These are phyloP conservation scores for Sugiyamaella smithiae DNA, from an alignment of 805 yeast species.

Conservation along the genomic window DNA sequence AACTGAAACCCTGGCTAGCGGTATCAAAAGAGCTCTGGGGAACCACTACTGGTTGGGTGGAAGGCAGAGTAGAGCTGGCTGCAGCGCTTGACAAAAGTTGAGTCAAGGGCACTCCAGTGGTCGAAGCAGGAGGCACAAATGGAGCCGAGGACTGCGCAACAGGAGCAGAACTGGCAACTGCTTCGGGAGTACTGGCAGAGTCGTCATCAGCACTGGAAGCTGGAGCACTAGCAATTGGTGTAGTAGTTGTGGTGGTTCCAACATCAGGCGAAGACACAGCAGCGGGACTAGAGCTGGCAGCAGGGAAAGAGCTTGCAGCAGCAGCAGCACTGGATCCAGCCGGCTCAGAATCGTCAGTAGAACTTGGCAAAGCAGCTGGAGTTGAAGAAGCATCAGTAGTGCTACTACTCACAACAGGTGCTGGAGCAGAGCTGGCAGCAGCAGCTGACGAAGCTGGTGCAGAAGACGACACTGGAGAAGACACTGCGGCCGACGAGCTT, in stretches of 20 bases:
- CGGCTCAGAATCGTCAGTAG: neutral
- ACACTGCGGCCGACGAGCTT: neutral
- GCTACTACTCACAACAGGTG: neutral
- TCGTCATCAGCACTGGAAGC: constrained; percentile 4
- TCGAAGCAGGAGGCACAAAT: constrained; percentile 6
- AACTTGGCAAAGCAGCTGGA: constrained; percentile 1
- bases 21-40: constrained; percentile 9
- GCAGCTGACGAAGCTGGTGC: constrained; percentile 2
- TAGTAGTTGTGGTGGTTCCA: constrained; percentile 6
- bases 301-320: constrained; percentile 1
- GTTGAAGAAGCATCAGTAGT: constrained; percentile 3
- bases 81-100: constrained; percentile 7
- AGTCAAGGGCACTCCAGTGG: constrained; percentile 7
- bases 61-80: constrained; percentile 7
- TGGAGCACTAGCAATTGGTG: constrained; percentile 12
- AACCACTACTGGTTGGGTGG: constrained; percentile 5
- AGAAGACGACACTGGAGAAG: neutral
- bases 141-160: constrained; percentile 5
- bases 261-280: neutral
- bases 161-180: neutral
- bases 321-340: constrained; percentile 1
- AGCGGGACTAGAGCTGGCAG: constrained; percentile 6
- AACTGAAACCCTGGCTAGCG: neutral
- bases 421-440: neutral
- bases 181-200: constrained; percentile 1